A percentile compares a stretch with the other conserved stretches of the same genome.
phyloP scores from a whole-genome alignment of 108 stramenopile species.

The Cyclotella choctawhatcheeana region DNA sequence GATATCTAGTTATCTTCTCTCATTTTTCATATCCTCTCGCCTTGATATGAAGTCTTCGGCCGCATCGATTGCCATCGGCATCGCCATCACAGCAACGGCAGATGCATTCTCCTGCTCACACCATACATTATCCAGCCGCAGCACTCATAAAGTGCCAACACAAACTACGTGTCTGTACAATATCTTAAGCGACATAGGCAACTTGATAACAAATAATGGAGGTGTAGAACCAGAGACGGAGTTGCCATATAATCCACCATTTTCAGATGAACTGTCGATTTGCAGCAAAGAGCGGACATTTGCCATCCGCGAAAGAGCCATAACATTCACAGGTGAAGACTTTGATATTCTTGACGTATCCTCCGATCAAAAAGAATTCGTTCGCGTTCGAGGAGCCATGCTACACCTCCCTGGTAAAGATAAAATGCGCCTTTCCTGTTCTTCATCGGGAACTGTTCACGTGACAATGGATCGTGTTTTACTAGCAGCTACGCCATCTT shows the following conservation, averaged over 20 bases:
- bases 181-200: neutral
- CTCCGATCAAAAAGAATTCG: conserved; percentile 39
- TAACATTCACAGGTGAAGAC: conserved; percentile 79
- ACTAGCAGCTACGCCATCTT: conserved; percentile 67
- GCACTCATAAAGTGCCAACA: neutral
- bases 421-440: conserved; percentile 59
- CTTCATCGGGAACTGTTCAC: conserved; percentile 22
- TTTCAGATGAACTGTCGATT: conserved; percentile 38
- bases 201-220: conserved; percentile 6
- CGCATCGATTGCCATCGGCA: no score
- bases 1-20: no score
- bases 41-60: no score
- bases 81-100: neutral
- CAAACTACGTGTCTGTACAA: neutral
- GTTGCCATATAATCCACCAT: conserved; percentile 58
- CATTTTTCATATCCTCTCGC: no score
- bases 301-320: conserved; percentile 37
- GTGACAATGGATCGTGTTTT: conserved; percentile 70
- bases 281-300: conserved; percentile 28
- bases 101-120: neutral
- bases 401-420: conserved; percentile 81
- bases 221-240: conserved; percentile 39
- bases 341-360: conserved; percentile 66
- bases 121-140: neutral
- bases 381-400: conserved; percentile 75